Evolutionary conservation across 768 basidiomycete genomes (phyloP), one percentile per base, ranked within the genome.

Genomic region (Hirschioporus abietinus): DNA sequence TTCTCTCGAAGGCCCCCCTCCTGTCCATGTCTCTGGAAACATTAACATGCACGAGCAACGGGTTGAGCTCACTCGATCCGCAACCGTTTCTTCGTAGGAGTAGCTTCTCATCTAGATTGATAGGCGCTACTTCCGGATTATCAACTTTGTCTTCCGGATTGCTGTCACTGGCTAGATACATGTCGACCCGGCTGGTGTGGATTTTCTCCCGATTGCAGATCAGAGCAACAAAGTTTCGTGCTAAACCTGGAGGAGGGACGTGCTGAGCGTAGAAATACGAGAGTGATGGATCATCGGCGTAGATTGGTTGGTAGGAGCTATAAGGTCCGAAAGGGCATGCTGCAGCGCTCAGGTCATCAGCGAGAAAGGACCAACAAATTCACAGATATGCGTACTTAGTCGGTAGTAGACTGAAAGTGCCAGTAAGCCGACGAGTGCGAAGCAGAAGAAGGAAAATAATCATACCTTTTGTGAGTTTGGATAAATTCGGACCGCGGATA

Each of bases 261-360:
- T 59, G 58, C 58, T 59, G n/a, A 2, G 58, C 58, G 58, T 59
- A 59, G 25, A 59, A 26, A 26, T n/a, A 59, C 2, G 58, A n/a
- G 3, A 59, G 58, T 59, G 58, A 59, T 59, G 58, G 58, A 59
- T 59, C 58, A 9, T 59, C 58, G 20, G 58, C 58, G 58, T 59
- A 26, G 9, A 59, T 59, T 59, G 58, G 58, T 7, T 59, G 25
- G 7, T n/a, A n/a, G n/a, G 58, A 59, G 25, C n/a, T n/a, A 26
- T 59, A 59, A n/a, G 58, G 58, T 26, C 58, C 58, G 58, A n/a
- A n/a, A 59, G 58, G 58, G 58, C 25, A n/a, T 59, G 58, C 20
- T n/a, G 20, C 4, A 59, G 9, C 9, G 9, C n/a, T n/a, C 58
- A n/a, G n/a, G n/a, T n/a, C n/a, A n/a, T 59, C 25, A 59, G 20